Evolutionary conservation across 2,329 filamentous ascomycete species (phyloP), one percentile per base, ranked within the genome.

Genomic region (Aspergillaceae sp.): DNA sequence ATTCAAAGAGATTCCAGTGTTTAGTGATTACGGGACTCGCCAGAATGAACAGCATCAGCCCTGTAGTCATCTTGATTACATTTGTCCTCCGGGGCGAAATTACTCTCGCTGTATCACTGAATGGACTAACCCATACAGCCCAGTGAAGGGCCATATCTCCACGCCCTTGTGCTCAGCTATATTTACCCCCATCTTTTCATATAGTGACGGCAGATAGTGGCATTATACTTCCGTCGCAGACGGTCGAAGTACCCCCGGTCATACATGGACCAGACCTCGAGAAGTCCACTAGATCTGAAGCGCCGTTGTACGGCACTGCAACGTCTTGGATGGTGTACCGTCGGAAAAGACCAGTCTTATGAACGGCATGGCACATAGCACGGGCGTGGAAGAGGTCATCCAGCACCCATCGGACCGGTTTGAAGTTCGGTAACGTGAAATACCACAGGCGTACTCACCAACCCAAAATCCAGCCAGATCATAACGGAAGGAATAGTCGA

Each of bases 391-490:
- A 72, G 56, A 80, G 81, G 30, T 74, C 71, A 51, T 85, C 78
- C 0, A 83, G 67, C 1, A 77, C 58, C 66, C 72, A 80, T 3
- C 82, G 74, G 0, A 78, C 80, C 41, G 81, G 58, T 8, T 64
- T 66, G 51, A 75, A 83, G 67, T 84, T 84, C 0, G 80, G 81
- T 0, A 76, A 68, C 34, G 78, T 63, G 52, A 82, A 80, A 26
- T 37, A 37, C 11, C 65, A 62, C 79, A 84, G 1, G 79, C 79
- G 27, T 76, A 78, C 2, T 67, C 64, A 3, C 78, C 80, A 0
- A 75, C 76, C 81, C 81, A 84, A 63, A 84, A 85, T 0, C 75
- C 79, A 7, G 78, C 81, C 2, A 81, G 70, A 56, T 84, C 80
- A 56, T 84, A 70, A 4, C 68, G 65, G 53, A 68, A 69, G 27